Conservation (phyloP, 306 rosid species). For the Urtica urens region DNA sequence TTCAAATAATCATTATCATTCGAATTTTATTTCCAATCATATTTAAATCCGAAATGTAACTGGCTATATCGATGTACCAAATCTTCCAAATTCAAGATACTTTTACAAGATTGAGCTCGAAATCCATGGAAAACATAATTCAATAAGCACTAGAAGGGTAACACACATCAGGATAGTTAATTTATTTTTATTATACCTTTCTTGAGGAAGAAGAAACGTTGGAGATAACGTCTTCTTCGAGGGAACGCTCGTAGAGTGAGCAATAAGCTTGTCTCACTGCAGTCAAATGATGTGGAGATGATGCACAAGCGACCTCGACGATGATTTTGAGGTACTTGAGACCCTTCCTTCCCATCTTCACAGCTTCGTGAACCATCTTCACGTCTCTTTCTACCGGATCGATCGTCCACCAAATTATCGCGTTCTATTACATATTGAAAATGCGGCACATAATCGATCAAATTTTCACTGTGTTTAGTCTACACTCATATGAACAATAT, state of each 20-base stretch:
- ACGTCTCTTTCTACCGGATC: constrained; percentile 89
- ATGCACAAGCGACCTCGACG: constrained; percentile 76
- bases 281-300: constrained; percentile 76
- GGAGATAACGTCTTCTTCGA: constrained; percentile 77
- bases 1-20: too few species aligned
- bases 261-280: constrained; percentile 72
- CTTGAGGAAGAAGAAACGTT: constrained; percentile 41
- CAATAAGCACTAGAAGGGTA: too few species aligned
- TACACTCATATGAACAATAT: too few species aligned
- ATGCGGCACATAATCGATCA: too few species aligned
- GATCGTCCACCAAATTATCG: constrained; percentile 53
- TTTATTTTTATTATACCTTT: constrained; percentile 42
- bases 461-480: too few species aligned
- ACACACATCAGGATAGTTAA: background rate
- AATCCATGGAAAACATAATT: too few species aligned
- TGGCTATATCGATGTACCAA: too few species aligned
- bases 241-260: constrained; percentile 56
- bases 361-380: constrained; percentile 42
- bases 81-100: too few species aligned
- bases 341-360: constrained; percentile 36
- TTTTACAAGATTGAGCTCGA: too few species aligned
- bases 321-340: constrained; percentile 42
- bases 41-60: too few species aligned
- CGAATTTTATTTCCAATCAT: too few species aligned
- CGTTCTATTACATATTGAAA: constrained; percentile 47